These are phyloP conservation scores for Carex cristatella DNA, from an alignment of 176 grass and related monocot species.

Conservation along the genomic window DNA sequence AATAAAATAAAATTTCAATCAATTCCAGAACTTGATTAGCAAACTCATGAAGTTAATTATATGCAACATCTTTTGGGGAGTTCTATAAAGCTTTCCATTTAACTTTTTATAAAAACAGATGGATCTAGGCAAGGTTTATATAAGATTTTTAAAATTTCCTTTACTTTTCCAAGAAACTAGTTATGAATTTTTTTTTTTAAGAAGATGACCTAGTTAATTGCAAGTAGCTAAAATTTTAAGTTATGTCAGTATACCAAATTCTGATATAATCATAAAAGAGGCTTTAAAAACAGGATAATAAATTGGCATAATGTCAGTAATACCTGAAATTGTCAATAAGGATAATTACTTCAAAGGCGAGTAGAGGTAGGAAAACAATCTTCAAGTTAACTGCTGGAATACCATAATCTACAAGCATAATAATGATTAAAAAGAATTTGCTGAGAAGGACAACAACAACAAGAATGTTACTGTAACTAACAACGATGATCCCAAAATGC, in stretches of 20 bases:
- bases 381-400: conserved; percentile 60
- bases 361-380: conserved; percentile 85
- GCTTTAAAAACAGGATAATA: background rate
- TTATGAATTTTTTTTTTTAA: background rate
- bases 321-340: conserved; percentile 98
- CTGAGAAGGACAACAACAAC: background rate
- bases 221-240: background rate
- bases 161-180: background rate
- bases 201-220: background rate
- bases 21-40: conserved; percentile 12
- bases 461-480: background rate
- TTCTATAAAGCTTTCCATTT: background rate
- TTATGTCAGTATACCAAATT: background rate
- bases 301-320: background rate
- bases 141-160: background rate
- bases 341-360: conserved; percentile 77
- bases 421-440: background rate
- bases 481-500: background rate
- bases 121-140: background rate
- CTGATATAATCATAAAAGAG: background rate
- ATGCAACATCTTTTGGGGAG: conserved; percentile 1
- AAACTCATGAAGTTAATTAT: background rate
- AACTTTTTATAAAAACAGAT: background rate
- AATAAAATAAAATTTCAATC: conserved; percentile 17
- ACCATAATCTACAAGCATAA: conserved; percentile 31